A percentile compares a stretch with the other conserved stretches of the same genome.
These are phyloP conservation scores for Euphorbia pulcherrima DNA, from an alignment of 345 rosid species.

Conservation along the genomic window DNA sequence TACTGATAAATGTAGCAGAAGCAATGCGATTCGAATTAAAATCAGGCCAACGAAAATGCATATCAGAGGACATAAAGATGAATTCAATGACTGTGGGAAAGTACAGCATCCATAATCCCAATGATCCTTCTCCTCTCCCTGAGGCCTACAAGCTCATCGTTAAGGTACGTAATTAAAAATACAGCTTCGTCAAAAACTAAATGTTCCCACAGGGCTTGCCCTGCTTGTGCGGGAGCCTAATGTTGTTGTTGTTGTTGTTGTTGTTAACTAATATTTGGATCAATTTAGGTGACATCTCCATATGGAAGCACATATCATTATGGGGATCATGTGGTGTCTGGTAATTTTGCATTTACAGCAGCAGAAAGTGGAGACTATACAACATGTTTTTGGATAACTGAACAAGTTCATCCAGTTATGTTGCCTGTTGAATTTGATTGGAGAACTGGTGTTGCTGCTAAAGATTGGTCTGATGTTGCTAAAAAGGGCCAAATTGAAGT, in stretches of 20 bases:
- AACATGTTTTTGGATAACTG: conserved; percentile 55
- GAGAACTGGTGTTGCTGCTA: conserved; percentile 72
- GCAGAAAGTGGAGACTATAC: conserved; percentile 55
- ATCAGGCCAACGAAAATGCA: conserved; percentile 64
- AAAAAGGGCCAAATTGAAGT: conserved; percentile 70
- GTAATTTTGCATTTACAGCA: conserved; percentile 70
- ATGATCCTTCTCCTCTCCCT: conserved; percentile 52
- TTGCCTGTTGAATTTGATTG: conserved; percentile 67
- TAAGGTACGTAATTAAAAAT: conserved; percentile 34
- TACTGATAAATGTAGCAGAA: conserved; percentile 27
- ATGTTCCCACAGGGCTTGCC: no score
- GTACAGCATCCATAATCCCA: conserved; percentile 53
- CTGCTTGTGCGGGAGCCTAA: no score
- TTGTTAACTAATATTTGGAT: not conserved
- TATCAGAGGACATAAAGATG: conserved; percentile 70
- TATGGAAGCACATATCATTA: conserved; percentile 50
- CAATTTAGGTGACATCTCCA: conserved; percentile 51
- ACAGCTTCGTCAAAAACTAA: not conserved
- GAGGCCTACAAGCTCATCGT: conserved; percentile 53
- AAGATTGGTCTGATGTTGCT: conserved; percentile 71
- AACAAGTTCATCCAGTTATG: conserved; percentile 29
- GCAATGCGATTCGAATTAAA: conserved; percentile 59
- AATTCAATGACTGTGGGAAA: conserved; percentile 62
- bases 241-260: no score
- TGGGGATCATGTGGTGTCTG: conserved; percentile 53